Evolutionary conservation across 1,284 basidiomycete species (phyloP).

Genomic region (Athelia psychrophila): DNA sequence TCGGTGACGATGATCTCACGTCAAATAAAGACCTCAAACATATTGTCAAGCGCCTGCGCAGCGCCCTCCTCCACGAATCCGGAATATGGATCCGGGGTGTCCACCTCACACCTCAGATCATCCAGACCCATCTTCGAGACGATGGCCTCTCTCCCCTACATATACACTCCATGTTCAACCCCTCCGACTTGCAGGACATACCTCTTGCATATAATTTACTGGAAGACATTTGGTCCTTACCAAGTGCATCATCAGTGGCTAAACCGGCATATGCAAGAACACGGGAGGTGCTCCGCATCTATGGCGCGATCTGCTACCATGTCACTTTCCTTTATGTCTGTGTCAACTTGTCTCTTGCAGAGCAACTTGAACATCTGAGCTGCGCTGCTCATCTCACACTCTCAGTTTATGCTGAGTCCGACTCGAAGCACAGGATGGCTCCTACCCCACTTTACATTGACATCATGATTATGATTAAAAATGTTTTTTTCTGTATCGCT

Average conservation of each 20-base stretch:
- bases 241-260: constrained; percentile 3
- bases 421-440: constrained; percentile 18
- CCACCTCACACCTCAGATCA: constrained; percentile 21
- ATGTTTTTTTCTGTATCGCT: constrained; percentile 32
- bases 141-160: constrained; percentile 8
- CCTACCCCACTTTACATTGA: constrained; percentile 29
- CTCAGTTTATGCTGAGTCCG: constrained; percentile 16
- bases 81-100: constrained; percentile 21
- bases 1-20: constrained; percentile 32
- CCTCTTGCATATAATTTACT: constrained; percentile 23
- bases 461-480: constrained; percentile 36
- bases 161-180: constrained; percentile 23
- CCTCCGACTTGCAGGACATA: constrained; percentile 32
- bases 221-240: constrained; percentile 23
- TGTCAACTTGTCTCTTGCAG: constrained; percentile 26
- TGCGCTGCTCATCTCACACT: constrained; percentile 28
- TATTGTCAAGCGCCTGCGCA: constrained; percentile 27
- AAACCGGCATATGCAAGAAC: constrained; percentile 14
- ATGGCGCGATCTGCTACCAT: constrained; percentile 22
- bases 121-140: constrained; percentile 16
- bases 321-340: constrained; percentile 29
- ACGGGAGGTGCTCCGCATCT: constrained; percentile 16
- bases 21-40: constrained; percentile 33
- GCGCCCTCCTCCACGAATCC: constrained; percentile 20
- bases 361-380: constrained; percentile 34